A percentile compares a stretch with the other conserved stretches of the same genome.
Conservation (phyloP, 129 eudicot genomes). For the Helianthus annuus region DNA sequence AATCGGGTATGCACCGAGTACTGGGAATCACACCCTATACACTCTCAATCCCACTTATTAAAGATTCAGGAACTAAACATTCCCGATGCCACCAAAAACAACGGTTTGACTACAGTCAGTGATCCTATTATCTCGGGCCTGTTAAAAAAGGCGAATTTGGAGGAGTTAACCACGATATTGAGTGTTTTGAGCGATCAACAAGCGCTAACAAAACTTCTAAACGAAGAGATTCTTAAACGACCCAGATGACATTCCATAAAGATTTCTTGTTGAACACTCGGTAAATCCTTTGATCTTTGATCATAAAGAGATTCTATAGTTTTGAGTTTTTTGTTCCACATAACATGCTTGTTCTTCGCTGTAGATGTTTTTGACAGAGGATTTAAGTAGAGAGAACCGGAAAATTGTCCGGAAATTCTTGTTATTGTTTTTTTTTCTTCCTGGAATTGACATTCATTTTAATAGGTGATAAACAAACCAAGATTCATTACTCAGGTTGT, state of each 20-base stretch:
- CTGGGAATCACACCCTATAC: constrained; percentile 76
- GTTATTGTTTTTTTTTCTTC: background rate
- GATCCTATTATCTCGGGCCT: constrained; percentile 50
- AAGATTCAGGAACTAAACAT: constrained; percentile 24
- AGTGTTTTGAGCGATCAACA: constrained; percentile 40
- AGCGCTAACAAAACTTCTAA: constrained; percentile 48
- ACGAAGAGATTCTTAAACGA: constrained; percentile 59
- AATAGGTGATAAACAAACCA: constrained; percentile 16
- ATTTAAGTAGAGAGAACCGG: constrained; percentile 32
- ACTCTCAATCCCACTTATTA: constrained; percentile 32
- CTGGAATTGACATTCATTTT: constrained; percentile 23
- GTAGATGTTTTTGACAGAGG: constrained; percentile 27
- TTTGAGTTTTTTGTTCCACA: background rate
- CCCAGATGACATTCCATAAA: constrained; percentile 38
- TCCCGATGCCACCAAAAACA: constrained; percentile 26
- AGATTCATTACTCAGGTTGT: too few relatives aligned
- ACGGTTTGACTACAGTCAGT: constrained; percentile 29
- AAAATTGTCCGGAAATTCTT: constrained; percentile 7
- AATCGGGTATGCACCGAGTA: constrained; percentile 54
- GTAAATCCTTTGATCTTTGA: constrained; percentile 44
- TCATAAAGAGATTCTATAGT: constrained; percentile 19
- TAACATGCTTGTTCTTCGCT: constrained; percentile 23
- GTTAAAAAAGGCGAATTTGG: constrained; percentile 69
- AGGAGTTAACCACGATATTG: constrained; percentile 57
- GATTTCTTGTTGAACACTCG: constrained; percentile 26